These are phyloP conservation scores for Brassica napus DNA, from an alignment of 345 rosid genomes.

Conservation along the genomic window DNA sequence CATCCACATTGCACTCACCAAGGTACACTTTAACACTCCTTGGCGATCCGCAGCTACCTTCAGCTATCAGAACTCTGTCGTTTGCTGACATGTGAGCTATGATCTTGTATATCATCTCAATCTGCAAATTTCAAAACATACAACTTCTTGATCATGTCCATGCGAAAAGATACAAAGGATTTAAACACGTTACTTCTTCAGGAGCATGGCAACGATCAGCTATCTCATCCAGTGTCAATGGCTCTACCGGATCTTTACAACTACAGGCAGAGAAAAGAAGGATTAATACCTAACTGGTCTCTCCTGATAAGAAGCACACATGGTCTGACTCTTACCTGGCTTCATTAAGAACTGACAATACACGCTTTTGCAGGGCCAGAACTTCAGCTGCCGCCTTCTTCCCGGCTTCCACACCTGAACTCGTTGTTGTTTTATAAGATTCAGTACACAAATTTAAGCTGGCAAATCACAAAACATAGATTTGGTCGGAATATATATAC, in stretches of 20 bases:
- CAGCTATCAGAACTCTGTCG: slow-evolving; percentile 85
- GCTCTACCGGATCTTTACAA: slow-evolving; percentile 91
- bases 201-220: slow-evolving; percentile 92
- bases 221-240: slow-evolving; percentile 78
- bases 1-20: slow-evolving; percentile 84
- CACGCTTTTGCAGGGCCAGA: slow-evolving; percentile 92
- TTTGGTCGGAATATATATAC: slow-evolving; percentile 42
- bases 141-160: slow-evolving; percentile 15
- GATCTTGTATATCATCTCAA: slow-evolving; percentile 96
- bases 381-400: slow-evolving; percentile 98
- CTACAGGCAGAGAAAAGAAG: slow-evolving; percentile 42
- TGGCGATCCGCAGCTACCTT: slow-evolving; percentile 94
- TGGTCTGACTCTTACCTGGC: slow-evolving; percentile 61
- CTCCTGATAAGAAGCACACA: slow-evolving; percentile 10
- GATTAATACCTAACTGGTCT: slow-evolving; percentile 5
- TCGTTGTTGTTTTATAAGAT: slow-evolving; percentile 6
- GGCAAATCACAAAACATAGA: neutral
- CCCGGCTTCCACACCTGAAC: slow-evolving; percentile 96
- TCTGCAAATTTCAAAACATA: slow-evolving; percentile 50
- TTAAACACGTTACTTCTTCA: slow-evolving; percentile 54
- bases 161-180: neutral
- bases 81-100: slow-evolving; percentile 95
- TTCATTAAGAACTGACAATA: slow-evolving; percentile 85
- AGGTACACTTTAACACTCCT: slow-evolving; percentile 83
- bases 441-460: neutral